Base-by-base conservation (phyloP, 2,329 filamentous ascomycete genomes). In the Fusarium irregulare region DNA sequence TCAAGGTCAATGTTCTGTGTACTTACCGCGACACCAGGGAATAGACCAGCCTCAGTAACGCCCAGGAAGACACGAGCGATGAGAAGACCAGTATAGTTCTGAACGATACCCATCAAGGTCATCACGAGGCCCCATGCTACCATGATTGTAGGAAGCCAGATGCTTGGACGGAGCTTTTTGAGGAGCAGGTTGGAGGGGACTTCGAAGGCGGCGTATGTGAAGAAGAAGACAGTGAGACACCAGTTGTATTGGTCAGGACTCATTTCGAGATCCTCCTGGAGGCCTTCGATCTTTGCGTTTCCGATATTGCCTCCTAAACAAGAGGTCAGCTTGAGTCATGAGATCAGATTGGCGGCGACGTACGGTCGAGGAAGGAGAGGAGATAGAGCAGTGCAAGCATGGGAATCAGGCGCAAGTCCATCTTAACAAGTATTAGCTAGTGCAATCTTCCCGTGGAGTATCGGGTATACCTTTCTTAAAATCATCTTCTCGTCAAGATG, bases 61-160 rank as follows among this genome's bases (percentile, higher is more conserved):
- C 91, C 90, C 0, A 93, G 81, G 45, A 87, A 84, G 64, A 92
- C 84, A 34, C 86, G 84, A 7, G 86, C 80, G 3, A 80, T 73
- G 3, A 87, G 76, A 4, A 87, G 78, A 1, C 85, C 85, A 6
- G 79, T 75, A 34, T 83, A 87, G 62, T 81, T 84, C 27, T 78
- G 77, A 0, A 87, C 85, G n/a, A 87, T 80, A 0, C 85, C 85
- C 82, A 86, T 87, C 20, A 86, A 74, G 0, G 84, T 85, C 82
- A 86, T 82, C 20, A 84, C 81, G 4, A 80, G 25, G 4, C 81
- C 80, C 83, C 84, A 89, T 2, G 87, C 82, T 2, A 92, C 79
- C 89, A 97, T 94, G 73, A 95, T 95, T 8, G 85, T 80, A 0
- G 93, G 91, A 25, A 95, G 85, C 82, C 94, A 97, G 51, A 92